Evolutionary conservation across 2,329 filamentous ascomycete genomes (phyloP).

Genomic region (Falciphora oryzae): DNA sequence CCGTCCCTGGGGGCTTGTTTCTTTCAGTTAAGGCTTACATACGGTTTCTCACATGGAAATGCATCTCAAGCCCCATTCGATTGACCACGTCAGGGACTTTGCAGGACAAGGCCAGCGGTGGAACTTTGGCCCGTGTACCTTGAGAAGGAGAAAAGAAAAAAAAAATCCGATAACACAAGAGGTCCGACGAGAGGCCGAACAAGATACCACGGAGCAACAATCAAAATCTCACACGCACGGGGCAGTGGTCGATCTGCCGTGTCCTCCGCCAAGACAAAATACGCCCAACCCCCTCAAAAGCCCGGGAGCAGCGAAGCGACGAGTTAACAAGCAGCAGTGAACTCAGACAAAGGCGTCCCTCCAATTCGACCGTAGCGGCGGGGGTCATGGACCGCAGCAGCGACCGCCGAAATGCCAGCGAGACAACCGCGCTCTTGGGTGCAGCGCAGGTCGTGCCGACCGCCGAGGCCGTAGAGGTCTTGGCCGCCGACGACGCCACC

Average conservation of each 20-base stretch:
- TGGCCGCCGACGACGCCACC: background rate
- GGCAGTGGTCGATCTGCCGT: background rate
- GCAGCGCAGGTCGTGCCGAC: conserved; percentile 9
- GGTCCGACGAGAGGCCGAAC: too few species aligned
- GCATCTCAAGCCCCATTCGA: too few species aligned
- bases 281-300: background rate
- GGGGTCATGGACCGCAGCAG: background rate
- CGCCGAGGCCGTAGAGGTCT: conserved; percentile 10
- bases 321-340: too few species aligned
- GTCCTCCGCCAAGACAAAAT: background rate
- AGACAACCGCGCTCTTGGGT: conserved; percentile 27
- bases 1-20: too few species aligned
- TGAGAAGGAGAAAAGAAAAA: too few species aligned
- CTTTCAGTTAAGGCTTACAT: too few species aligned
- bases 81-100: too few species aligned
- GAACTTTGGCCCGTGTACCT: too few species aligned
- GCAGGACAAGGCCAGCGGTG: too few species aligned
- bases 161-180: background rate
- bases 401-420: conserved; percentile 15
- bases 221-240: background rate
- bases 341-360: too few species aligned
- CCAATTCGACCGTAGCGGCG: background rate
- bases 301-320: background rate
- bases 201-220: too few species aligned
- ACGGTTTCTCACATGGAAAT: too few species aligned